Evolutionary conservation across 345 rosid species (phyloP).

Genomic region (Laguncularia racemosa): DNA sequence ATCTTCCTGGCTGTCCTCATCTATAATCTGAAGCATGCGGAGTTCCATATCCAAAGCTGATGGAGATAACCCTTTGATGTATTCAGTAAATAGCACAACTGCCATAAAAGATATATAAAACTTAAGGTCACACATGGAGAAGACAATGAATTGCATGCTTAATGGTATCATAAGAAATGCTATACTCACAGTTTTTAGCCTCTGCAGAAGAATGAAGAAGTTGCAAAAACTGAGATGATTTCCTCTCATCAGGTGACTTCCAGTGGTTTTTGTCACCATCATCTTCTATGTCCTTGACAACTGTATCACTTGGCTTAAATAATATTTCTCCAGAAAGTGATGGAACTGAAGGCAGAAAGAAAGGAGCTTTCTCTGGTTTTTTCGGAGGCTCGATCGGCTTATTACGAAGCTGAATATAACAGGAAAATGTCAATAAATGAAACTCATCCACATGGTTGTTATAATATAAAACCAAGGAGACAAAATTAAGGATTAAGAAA

Average conservation of each 20-base stretch:
- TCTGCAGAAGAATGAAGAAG: conserved; percentile 54
- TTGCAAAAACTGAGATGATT: conserved; percentile 38
- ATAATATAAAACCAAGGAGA: neutral
- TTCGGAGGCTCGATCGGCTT: conserved; percentile 93
- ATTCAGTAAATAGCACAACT: conserved; percentile 76
- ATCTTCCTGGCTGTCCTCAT: conserved; percentile 55
- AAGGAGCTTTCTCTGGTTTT: conserved; percentile 84
- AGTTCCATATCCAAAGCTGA: conserved; percentile 85
- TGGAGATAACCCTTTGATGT: conserved; percentile 76
- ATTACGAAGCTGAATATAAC: conserved; percentile 51
- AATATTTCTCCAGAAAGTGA: conserved; percentile 83
- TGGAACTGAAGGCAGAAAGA: conserved; percentile 81
- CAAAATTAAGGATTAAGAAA: neutral
- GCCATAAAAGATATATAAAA: conserved; percentile 18
- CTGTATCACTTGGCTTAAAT: conserved; percentile 52
- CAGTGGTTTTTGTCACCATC: conserved; percentile 22
- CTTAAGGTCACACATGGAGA: too few relatives aligned
- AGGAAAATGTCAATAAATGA: neutral
- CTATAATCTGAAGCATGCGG: conserved; percentile 86
- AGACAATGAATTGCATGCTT: too few relatives aligned
- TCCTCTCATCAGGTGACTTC: conserved; percentile 23
- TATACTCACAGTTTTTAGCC: conserved; percentile 49
- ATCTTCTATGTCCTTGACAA: conserved; percentile 24
- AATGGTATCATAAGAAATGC: too few relatives aligned
- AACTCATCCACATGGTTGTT: neutral